Conservation (phyloP, 345 rosid species). For the Sisymbrium altissimum region DNA sequence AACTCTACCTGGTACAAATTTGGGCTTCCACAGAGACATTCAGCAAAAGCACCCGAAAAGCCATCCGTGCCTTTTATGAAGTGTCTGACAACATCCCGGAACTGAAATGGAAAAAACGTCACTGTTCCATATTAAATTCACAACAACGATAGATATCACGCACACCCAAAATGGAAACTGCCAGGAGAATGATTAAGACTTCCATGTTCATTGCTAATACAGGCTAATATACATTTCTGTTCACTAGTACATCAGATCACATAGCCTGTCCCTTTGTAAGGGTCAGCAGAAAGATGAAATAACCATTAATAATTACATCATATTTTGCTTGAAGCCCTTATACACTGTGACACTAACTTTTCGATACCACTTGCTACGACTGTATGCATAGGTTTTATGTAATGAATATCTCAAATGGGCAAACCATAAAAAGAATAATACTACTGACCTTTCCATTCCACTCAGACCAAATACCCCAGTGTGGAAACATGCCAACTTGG, state of each 20-base stretch:
- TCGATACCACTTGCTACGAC: too few relatives aligned
- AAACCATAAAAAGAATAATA: background rate
- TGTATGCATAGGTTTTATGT: background rate
- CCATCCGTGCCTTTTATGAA: slow-evolving; percentile 97
- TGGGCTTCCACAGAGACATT: slow-evolving; percentile 96
- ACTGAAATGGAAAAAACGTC: slow-evolving; percentile 48
- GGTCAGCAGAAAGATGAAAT: background rate
- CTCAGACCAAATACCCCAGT: slow-evolving; percentile 97
- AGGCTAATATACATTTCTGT: background rate
- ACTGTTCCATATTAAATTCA: slow-evolving; percentile 8
- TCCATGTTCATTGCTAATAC: background rate
- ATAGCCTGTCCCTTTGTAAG: background rate
- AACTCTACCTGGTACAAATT: slow-evolving; percentile 75
- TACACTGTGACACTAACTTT: background rate
- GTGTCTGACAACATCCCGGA: slow-evolving; percentile 86
- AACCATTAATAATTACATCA: slow-evolving; percentile 7
- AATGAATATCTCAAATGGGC: background rate
- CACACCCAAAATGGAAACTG: background rate
- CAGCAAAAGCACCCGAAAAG: slow-evolving; percentile 94
- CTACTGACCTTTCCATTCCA: slow-evolving; percentile 96
- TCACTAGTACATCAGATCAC: slow-evolving; percentile 12
- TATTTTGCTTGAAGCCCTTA: background rate
- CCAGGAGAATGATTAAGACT: background rate
- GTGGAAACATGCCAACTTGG: slow-evolving; percentile 96
- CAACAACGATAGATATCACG: slow-evolving; percentile 1